Conservation (phyloP, 768 basidiomycete species). For the Rhizopogon vulgaris region DNA sequence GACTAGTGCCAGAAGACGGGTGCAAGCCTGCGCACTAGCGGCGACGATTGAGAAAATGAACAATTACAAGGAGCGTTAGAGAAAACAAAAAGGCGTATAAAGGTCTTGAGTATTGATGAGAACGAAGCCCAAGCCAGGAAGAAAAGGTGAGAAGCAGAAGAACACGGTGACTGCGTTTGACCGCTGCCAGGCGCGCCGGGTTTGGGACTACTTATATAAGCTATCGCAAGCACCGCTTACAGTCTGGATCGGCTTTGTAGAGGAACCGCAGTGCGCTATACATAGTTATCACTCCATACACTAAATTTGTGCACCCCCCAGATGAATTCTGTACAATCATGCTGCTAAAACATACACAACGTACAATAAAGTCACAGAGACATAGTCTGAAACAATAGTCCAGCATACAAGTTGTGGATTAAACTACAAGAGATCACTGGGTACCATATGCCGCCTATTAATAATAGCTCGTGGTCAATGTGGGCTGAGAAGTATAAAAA, state of each 20-base stretch:
- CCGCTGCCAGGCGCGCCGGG: constrained; percentile 1
- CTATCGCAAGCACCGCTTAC: constrained; percentile 1
- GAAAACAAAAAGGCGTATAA: constrained; percentile 7
- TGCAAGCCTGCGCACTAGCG: constrained; percentile 4
- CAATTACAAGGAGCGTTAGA: constrained; percentile 5
- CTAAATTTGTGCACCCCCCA: not conserved
- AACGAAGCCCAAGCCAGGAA: constrained; percentile 4
- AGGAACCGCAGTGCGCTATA: not conserved
- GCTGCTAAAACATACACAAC: not conserved
- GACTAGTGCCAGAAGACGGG: constrained; percentile 12
- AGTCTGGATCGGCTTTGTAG: not conserved
- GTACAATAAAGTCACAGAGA: not conserved
- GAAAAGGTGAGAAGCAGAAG: constrained; percentile 7
- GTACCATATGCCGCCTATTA: not conserved
- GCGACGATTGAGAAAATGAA: not conserved
- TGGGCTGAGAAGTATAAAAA: not conserved
- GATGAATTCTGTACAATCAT: not conserved
- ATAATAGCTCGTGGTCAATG: not conserved
- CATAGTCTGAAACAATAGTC: not conserved
- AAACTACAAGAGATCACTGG: not conserved
- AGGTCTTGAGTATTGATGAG: constrained; percentile 4
- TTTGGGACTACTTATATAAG: constrained; percentile 3
- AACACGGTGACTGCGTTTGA: constrained; percentile 6
- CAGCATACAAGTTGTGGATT: not conserved
- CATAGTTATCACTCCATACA: not conserved